These are phyloP conservation scores for Auriscalpium microsporum DNA, from an alignment of 768 basidiomycete genomes.

Conservation along the genomic window DNA sequence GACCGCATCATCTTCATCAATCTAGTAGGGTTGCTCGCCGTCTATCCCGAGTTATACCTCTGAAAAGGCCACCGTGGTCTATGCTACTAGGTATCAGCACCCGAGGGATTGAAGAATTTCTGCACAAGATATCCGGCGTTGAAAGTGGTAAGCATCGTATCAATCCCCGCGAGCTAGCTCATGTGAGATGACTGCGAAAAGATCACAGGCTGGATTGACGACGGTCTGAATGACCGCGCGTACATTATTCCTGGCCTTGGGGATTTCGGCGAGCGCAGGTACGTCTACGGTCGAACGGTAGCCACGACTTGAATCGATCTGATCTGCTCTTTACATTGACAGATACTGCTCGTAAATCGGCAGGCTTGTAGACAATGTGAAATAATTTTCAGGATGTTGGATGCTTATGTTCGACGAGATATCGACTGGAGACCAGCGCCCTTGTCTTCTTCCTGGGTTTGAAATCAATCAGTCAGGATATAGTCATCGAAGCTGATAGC, in stretches of 20 bases:
- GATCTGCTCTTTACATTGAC: not conserved
- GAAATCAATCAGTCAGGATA: too few species aligned
- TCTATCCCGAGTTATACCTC: not conserved
- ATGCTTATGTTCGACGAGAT: too few species aligned
- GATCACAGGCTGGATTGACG: conserved; percentile 95
- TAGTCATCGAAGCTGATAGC: too few species aligned
- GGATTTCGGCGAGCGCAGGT: conserved; percentile 94
- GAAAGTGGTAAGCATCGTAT: conserved; percentile 51
- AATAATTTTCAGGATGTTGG: too few species aligned
- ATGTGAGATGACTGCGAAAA: conserved; percentile 21
- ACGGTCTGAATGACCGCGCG: conserved; percentile 83
- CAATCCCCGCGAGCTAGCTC: not conserved
- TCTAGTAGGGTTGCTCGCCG: conserved; percentile 42
- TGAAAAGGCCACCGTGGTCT: not conserved
- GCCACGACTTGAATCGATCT: not conserved
- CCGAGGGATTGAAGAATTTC: conserved; percentile 81
- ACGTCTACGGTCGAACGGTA: conserved; percentile 4
- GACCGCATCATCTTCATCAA: conserved; percentile 95
- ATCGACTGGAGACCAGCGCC: too few species aligned
- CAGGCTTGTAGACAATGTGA: too few species aligned
- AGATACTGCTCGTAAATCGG: conserved; percentile 12
- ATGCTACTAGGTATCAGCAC: conserved; percentile 64
- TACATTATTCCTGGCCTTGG: conserved; percentile 93
- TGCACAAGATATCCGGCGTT: conserved; percentile 66
- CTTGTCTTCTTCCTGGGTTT: too few species aligned